Conservation (phyloP, 139 green algal species). For the Monoraphidium neglectum region DNA sequence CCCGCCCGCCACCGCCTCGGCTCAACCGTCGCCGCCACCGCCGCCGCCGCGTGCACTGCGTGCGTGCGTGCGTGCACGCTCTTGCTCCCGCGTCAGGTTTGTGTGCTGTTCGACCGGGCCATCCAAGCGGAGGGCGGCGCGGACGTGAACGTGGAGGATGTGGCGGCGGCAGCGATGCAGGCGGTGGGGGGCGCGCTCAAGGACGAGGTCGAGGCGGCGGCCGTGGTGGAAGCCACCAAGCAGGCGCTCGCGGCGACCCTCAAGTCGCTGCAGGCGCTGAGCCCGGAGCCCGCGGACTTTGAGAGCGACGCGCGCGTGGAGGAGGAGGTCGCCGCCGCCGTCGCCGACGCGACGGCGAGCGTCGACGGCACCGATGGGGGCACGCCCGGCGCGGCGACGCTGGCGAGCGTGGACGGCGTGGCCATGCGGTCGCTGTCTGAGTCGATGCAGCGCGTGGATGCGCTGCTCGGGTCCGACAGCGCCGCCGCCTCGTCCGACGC, state of each 20-base stretch:
- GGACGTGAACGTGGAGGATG: slow-evolving; percentile 27
- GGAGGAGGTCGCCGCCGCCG: no score
- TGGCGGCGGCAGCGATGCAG: not conserved
- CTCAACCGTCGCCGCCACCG: no score
- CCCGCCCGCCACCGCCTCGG: no score
- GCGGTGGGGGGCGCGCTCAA: slow-evolving; percentile 73
- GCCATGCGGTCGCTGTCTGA: not conserved
- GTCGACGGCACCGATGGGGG: slow-evolving; percentile 13
- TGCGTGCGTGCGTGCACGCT: not conserved
- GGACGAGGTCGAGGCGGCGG: slow-evolving; percentile 79
- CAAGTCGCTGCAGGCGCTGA: slow-evolving; percentile 45
- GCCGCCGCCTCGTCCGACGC: not conserved
- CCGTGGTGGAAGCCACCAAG: slow-evolving; percentile 62
- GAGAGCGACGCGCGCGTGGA: no score
- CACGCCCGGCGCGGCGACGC: no score
- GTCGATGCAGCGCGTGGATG: not conserved
- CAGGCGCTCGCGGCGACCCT: slow-evolving; percentile 67
- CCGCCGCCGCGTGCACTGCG: no score
- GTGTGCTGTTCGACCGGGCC: slow-evolving; percentile 28
- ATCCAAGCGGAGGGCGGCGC: slow-evolving; percentile 25
- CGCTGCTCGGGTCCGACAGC: no score
- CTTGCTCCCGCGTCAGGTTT: slow-evolving; percentile 7
- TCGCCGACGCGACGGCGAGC: not conserved
- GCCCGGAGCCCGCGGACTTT: no score
- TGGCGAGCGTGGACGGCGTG: no score